phyloP scores from a whole-genome alignment of 1,284 basidiomycete genomes.

The Golubevia pallescens region DNA sequence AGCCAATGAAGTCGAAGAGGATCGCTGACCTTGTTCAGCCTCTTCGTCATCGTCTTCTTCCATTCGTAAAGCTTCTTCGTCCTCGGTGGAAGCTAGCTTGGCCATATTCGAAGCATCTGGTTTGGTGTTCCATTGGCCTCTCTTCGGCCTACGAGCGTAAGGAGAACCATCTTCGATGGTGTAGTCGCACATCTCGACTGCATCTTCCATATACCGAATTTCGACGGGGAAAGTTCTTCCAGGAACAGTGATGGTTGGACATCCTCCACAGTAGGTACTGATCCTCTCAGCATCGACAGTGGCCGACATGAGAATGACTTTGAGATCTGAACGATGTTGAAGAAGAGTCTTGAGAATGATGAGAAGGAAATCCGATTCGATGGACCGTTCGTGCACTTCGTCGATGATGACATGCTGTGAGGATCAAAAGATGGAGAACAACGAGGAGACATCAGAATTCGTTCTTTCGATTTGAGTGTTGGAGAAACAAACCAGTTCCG shows the following conservation, averaged over 20 bases:
- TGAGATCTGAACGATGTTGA: constrained; percentile 49
- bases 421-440: neutral
- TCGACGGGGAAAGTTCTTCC: constrained; percentile 97
- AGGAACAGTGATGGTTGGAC: constrained; percentile 71
- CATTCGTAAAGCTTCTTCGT: constrained; percentile 68
- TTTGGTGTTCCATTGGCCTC: constrained; percentile 6
- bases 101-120: constrained; percentile 66
- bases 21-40: constrained; percentile 65
- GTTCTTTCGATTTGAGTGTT: neutral
- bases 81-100: constrained; percentile 71
- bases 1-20: constrained; percentile 65
- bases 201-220: constrained; percentile 87
- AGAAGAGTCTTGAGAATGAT: constrained; percentile 63
- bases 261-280: constrained; percentile 62
- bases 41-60: constrained; percentile 82
- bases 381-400: constrained; percentile 61
- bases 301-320: constrained; percentile 64
- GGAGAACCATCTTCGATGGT: constrained; percentile 76
- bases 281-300: constrained; percentile 61
- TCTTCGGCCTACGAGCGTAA: constrained; percentile 70
- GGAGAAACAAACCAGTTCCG: constrained; percentile 3
- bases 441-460: neutral
- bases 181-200: constrained; percentile 85
- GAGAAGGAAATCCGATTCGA: constrained; percentile 62
- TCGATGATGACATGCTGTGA: constrained; percentile 52